These are phyloP conservation scores for Kodamaea sp. DNA, from an alignment of 1,139 yeast genomes.

Conservation along the genomic window DNA sequence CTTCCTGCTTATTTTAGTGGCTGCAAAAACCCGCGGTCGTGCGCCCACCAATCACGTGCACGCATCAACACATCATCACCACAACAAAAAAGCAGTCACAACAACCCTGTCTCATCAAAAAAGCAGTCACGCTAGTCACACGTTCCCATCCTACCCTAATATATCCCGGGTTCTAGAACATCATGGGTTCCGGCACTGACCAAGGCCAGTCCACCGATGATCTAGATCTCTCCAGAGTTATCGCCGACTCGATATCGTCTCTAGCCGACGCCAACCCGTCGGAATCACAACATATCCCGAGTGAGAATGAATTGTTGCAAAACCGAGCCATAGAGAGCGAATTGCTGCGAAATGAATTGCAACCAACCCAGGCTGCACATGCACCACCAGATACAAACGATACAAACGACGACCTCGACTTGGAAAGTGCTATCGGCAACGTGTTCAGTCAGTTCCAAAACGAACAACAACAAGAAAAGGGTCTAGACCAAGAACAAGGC, in stretches of 20 bases:
- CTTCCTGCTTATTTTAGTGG: background rate
- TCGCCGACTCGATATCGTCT: conserved; percentile 14
- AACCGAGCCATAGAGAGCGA: no score
- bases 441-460: conserved; percentile 34
- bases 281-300: conserved; percentile 2
- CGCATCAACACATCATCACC: conserved; percentile 5
- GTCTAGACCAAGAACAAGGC: background rate
- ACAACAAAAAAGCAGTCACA: conserved; percentile 8
- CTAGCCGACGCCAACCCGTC: conserved; percentile 6
- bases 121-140: conserved; percentile 17
- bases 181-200: conserved; percentile 7
- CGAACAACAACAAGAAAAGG: background rate
- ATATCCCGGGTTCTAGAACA: background rate
- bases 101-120: conserved; percentile 5
- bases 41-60: background rate
- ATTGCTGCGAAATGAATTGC: conserved; percentile 12
- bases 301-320: no score
- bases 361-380: conserved; percentile 1
- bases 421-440: conserved; percentile 41
- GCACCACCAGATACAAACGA: background rate
- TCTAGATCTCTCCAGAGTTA: conserved; percentile 14
- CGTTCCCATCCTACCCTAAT: conserved; percentile 1
- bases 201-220: conserved; percentile 7
- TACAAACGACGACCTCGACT: conserved; percentile 16
- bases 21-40: conserved; percentile 2